Evolutionary conservation across 2,329 filamentous ascomycete species (phyloP).

Genomic region (Curvularia hawaiiensis): DNA sequence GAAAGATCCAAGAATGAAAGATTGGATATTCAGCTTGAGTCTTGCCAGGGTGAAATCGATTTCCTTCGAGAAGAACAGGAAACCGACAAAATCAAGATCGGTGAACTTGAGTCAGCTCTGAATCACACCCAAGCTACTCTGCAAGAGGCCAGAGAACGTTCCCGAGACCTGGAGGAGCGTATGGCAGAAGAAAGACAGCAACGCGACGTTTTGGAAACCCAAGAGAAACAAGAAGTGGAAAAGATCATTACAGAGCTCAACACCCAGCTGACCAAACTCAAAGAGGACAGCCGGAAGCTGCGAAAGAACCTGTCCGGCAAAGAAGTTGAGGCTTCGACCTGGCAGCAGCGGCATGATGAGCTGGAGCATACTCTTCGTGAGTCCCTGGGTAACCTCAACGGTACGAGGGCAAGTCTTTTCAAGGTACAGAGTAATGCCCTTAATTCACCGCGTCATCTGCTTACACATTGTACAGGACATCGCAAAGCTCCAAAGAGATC

Average conservation of each 20-base stretch:
- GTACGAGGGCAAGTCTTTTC: conserved; percentile 82
- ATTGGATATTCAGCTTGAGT: conserved; percentile 89
- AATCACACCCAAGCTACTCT: conserved; percentile 78
- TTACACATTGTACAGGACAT: conserved; percentile 64
- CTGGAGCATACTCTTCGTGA: conserved; percentile 87
- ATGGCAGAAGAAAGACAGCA: conserved; percentile 82
- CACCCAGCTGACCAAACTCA: conserved; percentile 76
- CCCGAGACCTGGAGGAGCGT: conserved; percentile 61
- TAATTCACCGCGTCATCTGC: conserved; percentile 15
- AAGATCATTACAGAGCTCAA: conserved; percentile 93
- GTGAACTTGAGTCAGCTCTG: conserved; percentile 84
- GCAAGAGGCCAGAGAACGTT: conserved; percentile 80
- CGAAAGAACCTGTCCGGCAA: conserved; percentile 82
- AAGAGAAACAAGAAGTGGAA: conserved; percentile 94
- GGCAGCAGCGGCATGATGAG: conserved; percentile 89
- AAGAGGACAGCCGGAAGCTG: conserved; percentile 82
- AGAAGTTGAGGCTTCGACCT: conserved; percentile 87
- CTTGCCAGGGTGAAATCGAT: conserved; percentile 87
- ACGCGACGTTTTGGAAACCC: conserved; percentile 81
- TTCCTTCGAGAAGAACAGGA: conserved; percentile 98
- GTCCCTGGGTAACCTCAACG: conserved; percentile 84
- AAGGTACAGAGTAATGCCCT: conserved; percentile 58
- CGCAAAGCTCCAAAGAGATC: conserved; percentile 82
- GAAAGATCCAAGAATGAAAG: conserved; percentile 86
- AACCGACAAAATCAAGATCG: conserved; percentile 95